Percentiles rank a stretch among this genome's conserved stretches.
phyloP scores from a whole-genome alignment of 192 early-diverging fungal species.

The Backusella parvicylindrica region DNA sequence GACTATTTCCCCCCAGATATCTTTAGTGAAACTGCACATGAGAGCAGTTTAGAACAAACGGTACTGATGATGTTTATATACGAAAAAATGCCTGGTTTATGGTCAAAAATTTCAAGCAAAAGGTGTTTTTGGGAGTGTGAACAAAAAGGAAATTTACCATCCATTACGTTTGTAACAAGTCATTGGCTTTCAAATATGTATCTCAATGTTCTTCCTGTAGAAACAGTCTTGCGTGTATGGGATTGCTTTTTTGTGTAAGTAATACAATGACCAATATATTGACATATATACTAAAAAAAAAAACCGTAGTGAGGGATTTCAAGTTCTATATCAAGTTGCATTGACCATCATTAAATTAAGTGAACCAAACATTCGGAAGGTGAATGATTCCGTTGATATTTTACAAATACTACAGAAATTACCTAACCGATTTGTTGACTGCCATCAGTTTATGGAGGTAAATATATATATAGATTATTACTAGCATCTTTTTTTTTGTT shows the following conservation, averaged over 20 bases:
- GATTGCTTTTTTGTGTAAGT: conserved; percentile 62
- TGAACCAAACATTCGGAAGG: conserved; percentile 56
- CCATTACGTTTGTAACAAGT: conserved; percentile 71
- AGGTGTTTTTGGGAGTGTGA: conserved; percentile 44
- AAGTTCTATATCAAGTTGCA: conserved; percentile 67
- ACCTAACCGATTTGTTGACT: conserved; percentile 53
- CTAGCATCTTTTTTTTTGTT: background rate
- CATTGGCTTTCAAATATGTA: conserved; percentile 84
- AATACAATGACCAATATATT: background rate
- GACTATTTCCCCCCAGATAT: conserved; percentile 70
- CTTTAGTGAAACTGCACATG: conserved; percentile 72
- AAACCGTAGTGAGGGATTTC: conserved; percentile 35
- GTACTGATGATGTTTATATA: conserved; percentile 60
- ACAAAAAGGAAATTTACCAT: conserved; percentile 52
- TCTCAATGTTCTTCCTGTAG: conserved; percentile 73
- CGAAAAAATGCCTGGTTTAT: conserved; percentile 47
- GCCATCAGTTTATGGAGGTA: conserved; percentile 55
- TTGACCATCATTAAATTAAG: conserved; percentile 66
- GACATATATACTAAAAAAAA: background rate
- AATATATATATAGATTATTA: background rate
- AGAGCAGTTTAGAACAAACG: conserved; percentile 66
- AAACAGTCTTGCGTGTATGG: conserved; percentile 66
- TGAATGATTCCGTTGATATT: conserved; percentile 51
- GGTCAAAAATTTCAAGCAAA: conserved; percentile 42
- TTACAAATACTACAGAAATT: conserved; percentile 55